Evolutionary conservation across 345 rosid species (phyloP).

Genomic region (Linum lewisii): DNA sequence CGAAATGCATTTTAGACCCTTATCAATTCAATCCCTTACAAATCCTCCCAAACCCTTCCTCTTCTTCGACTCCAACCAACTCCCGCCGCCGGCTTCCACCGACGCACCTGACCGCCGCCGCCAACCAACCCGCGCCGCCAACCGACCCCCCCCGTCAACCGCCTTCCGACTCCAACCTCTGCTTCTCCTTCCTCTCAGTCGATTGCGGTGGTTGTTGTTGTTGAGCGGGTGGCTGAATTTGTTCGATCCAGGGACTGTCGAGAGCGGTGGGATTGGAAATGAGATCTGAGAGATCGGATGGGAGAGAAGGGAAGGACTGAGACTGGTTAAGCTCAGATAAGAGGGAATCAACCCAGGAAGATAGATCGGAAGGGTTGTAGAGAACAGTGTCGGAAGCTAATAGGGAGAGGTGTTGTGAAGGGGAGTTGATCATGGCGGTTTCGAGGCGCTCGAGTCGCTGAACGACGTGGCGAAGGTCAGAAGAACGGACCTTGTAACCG

Average conservation of each 20-base stretch:
- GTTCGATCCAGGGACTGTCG: constrained; percentile 15
- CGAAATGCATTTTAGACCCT: too few relatives aligned
- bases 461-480: neutral
- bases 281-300: constrained; percentile 25
- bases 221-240: neutral
- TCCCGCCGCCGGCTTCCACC: too few relatives aligned
- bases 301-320: constrained; percentile 16
- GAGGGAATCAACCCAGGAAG: constrained; percentile 57
- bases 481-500: constrained; percentile 1
- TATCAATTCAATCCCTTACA: too few relatives aligned
- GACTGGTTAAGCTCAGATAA: too few relatives aligned
- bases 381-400: constrained; percentile 6
- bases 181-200: constrained; percentile 26
- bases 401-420: neutral
- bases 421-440: neutral
- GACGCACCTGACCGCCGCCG: too few relatives aligned
- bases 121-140: too few relatives aligned
- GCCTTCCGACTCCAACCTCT: too few relatives aligned
- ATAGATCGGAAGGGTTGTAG: constrained; percentile 57
- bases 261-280: constrained; percentile 19
- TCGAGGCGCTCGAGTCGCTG: neutral
- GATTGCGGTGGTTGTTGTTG: constrained; percentile 17
- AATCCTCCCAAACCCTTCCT: too few relatives aligned
- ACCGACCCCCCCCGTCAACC: too few relatives aligned
- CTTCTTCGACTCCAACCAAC: too few relatives aligned